Base-by-base conservation (phyloP, 805 yeast species). In the Candida methanosorbosa region DNA sequence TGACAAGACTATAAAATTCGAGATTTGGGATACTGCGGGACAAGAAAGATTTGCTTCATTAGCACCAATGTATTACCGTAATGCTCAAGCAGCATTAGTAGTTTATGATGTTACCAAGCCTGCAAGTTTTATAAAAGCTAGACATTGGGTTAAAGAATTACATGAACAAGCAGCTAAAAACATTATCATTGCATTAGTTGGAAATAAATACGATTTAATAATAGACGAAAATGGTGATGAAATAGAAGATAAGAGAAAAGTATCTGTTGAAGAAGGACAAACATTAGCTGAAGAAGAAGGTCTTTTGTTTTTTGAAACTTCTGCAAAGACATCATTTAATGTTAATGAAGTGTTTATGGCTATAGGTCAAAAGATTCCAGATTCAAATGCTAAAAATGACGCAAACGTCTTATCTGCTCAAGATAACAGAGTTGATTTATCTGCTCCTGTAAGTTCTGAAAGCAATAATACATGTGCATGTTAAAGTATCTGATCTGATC, bases 1-100 rank as follows among this genome's bases (percentile, higher is more conserved):
- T 33, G 81, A 79, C 40, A 73, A 81, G 50, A 83, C 92, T 8
- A 84, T 90, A 52, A 90, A 92, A 59, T 87, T 85, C 56, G 95
- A 84, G 54, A 85, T 84, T 39, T 84, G 95, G 94, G 97, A 88
- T 56, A 88, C 97, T 12, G 97, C 97, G 2, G 98, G 98, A 16
- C 97, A 90, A 65, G 98, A 90, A 58, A 65, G 98, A 43, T 90
- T 90, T 66, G 96, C 97, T 13, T 79, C 90, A 18, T 70, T 90
- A 50, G 97, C 97, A 1, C 97, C 97, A 20, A 81, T 90, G 92
- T 90, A 90, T 61, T 90, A 90, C 64, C 74, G 98, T 56, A 90
- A 92, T 52, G 97, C 98, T 13, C 96, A 88, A 56, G 94, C 95
- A 19, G 97, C 97, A 0, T 65, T 90, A 41, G 95, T 92, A 12